Base-by-base conservation (phyloP, 805 yeast genomes). In the Saturnispora zaruensis region DNA sequence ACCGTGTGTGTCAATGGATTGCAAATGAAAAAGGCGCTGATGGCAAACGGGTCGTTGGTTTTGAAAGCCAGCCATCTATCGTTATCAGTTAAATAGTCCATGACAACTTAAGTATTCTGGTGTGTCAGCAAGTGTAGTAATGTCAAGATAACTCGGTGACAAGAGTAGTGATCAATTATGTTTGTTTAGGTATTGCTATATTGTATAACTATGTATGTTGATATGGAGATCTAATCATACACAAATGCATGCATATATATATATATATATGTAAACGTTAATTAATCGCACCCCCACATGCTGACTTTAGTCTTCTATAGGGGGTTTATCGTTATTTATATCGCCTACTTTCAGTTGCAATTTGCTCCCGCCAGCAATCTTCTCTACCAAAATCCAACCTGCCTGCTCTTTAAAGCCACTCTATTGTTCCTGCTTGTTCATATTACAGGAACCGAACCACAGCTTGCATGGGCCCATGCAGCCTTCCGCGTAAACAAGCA, bases 21-120 rank as follows among this genome's bases (percentile, higher is more conserved):
- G 57, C 79, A 72, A 21, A 79, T 83, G 45, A 70, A 65, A 55
- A 82, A 83, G 24, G 77, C 66, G 40, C 76, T 76, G 0, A 82
- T 75, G 11, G 86, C 82, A 57, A 78, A 78, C 1, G 87, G 85
- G 58, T 82, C 87, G 52, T 75, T 70, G 62, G 78, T 78, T 58
- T 79, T 81, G 62, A 78, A 81, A 1, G 86, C 86, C 47, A 74
- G 77, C 82, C 82, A 77, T 58, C 72, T 78, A 38, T 75, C 63
- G 13, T 66, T 59, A 40, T 74, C 77, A 5, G 74, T 61, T 3
- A n/a, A 4, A 26, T 55, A 56, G 1, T 16, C n/a, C 54, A 53
- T 53, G 2, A 2, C 6, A 23, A 8, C 11, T n/a, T n/a, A n/a
- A n/a, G n/a, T n/a, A n/a, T n/a, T n/a, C n/a, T n/a, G n/a, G n/a